Base-by-base conservation (phyloP, 352 stramenopile species). In the Phytopythium kandeliae region DNA sequence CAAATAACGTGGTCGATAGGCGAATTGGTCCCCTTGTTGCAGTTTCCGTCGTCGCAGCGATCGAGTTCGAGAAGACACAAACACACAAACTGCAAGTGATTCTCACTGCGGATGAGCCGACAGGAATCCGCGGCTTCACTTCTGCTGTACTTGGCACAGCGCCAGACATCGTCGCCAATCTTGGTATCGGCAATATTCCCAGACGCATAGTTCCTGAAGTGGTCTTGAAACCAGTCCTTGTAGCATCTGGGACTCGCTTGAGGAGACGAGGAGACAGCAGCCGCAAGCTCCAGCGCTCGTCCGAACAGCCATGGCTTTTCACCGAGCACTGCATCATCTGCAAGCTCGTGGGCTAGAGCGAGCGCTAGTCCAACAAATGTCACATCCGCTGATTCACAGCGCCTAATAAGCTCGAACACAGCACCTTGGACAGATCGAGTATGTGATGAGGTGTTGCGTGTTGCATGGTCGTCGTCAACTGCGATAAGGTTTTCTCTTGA, bases 51-150 rank as follows among this genome's bases (percentile, higher is more conserved):
- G 12, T 28, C 31, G 15, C 48, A 51, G 5, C 62, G 65, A 35
- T 74, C 65, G 35, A 65, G 68, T 35, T 74, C 68, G 12, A 67
- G 34, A 9, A 74, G 34, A 52, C 72, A 78, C 41, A 62, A 57
- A 48, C 60, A 71, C 4, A 77, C 42, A 42, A 71, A 71, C 48
- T 71, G 64, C 33, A 77, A 47, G 1, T 77, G 63, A 2, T 64
- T 65, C 48, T 77, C 71, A 12, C 26, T 15, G 24, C 36, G 42
- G n/a, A 48, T 48, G 15, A 48, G 42, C 8, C 42, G 24, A 12
- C 42, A 48, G 6, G 10, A 22, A 4, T 15, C 37, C 17, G 37
- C 22, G 10, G 37, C 17, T 37, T 6, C 21, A 30, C 40, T 24
- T 6, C 36, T 22, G 25, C 28, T 33, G 25, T 24, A 35, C 12